Base-by-base conservation (phyloP, 106 monocot genomes). In the Allium fistulosum region DNA sequence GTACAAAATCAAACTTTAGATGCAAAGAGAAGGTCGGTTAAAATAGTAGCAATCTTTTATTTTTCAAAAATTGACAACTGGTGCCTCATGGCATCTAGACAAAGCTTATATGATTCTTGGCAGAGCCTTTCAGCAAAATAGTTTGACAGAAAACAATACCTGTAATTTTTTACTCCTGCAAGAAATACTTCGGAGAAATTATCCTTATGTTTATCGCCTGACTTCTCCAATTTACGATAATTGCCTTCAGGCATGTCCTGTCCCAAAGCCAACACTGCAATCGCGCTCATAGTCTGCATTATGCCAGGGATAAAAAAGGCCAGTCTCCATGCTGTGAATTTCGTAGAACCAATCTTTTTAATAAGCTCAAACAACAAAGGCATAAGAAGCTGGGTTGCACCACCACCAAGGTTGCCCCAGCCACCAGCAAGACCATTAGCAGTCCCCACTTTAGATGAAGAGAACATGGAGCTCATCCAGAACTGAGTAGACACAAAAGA, bases 381-480 rank as follows among this genome's bases (percentile, higher is more conserved):
- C 95, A 96, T 96, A 58, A 96, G 67, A 51, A 96, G 81, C 80
- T 96, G 95, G 16, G 83, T 86, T 10, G 91, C 95, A n/a, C 95
- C 95, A 9, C 95, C 95, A 13, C 95, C 91, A 12, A 96, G 83
- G 76, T 96, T 96, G 3, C 95, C 94, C 95, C 95, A 96, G 4
- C 95, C 95, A 0, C 80, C 95, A 14, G 91, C 79, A 50, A 96
- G 17, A n/a, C 91, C 91, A 58, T 96, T 96, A 63, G 95, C 95
- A 6, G 70, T 11, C 8, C 88, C 95, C 9, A 96, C 95, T 65
- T 76, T 86, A 11, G 81, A 68, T 0, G 88, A 17, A 17, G 91
- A 84, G 80, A 96, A 96, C 86, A 96, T 88, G 76, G 95, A 91
- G 81, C 95, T 96, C 95, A 96, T 96, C 95, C 95, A 96, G 78